These are phyloP conservation scores for Diaporthe vaccinii DNA, from an alignment of 2,329 filamentous ascomycete species.

Conservation along the genomic window DNA sequence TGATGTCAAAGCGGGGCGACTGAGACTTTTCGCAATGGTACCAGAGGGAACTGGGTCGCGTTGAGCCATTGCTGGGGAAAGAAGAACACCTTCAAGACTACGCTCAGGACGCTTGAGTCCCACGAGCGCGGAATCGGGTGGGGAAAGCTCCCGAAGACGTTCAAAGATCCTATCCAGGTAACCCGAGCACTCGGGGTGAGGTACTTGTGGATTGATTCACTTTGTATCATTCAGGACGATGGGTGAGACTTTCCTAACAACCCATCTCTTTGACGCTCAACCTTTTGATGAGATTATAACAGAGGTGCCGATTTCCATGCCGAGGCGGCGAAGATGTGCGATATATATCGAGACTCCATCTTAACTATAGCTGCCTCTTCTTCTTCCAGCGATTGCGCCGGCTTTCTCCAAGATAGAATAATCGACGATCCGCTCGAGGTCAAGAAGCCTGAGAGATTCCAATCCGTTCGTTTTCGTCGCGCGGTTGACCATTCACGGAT, in stretches of 20 bases:
- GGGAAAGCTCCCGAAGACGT: not conserved
- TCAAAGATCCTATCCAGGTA: not conserved
- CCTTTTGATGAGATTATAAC: not conserved
- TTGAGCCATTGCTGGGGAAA: conserved; percentile 32
- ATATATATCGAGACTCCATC: not conserved
- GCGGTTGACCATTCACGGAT: not conserved
- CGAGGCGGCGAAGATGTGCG: not conserved
- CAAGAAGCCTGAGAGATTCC: accelerated
- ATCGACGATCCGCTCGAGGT: not conserved
- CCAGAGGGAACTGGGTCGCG: not conserved
- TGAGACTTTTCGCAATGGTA: not conserved
- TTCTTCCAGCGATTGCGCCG: not conserved
- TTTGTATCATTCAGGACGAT: conserved; percentile 40
- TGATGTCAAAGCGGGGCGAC: not conserved
- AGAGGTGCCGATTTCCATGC: not conserved
- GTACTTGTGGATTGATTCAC: conserved; percentile 32
- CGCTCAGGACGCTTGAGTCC: not conserved
- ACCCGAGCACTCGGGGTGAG: conserved; percentile 10
- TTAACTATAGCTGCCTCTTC: not conserved
- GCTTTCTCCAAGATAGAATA: not conserved
- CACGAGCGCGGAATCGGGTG: not conserved
- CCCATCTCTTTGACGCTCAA: accelerated
- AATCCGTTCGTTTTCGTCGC: not conserved
- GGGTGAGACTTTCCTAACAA: not conserved
- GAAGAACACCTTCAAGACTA: not conserved